phyloP scores from a whole-genome alignment of 1,284 basidiomycete genomes.

The Gymnopus androsaceus region DNA sequence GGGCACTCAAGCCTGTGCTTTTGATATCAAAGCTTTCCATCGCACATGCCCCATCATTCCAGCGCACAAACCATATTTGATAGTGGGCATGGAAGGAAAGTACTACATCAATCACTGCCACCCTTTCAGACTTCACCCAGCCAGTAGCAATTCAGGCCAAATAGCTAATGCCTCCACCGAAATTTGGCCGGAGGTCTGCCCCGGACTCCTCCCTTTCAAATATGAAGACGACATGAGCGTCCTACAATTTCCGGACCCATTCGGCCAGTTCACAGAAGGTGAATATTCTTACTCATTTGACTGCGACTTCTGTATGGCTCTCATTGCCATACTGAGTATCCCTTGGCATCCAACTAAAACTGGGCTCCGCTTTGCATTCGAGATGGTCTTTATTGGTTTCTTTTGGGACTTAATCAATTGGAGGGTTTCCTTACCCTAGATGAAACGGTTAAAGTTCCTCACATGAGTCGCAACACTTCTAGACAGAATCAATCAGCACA shows the following conservation, averaged over 20 bases:
- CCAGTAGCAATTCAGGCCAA: constrained; percentile 33
- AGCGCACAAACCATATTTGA: constrained; percentile 26
- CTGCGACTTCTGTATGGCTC: constrained; percentile 16
- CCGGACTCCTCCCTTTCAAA: no score
- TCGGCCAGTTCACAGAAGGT: constrained; percentile 21
- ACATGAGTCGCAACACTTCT: constrained; percentile 12
- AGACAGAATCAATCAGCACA: background rate
- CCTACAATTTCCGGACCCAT: no score
- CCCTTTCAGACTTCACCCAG: constrained; percentile 29
- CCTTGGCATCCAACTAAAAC: constrained; percentile 5
- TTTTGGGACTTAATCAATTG: constrained; percentile 19
- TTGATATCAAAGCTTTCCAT: no score
- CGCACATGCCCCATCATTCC: no score
- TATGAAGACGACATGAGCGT: no score
- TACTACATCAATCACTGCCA: constrained; percentile 31
- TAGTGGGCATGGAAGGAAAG: constrained; percentile 14
- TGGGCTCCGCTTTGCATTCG: constrained; percentile 6
- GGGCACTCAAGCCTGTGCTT: constrained; percentile 29
- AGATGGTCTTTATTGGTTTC: constrained; percentile 20
- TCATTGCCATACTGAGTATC: constrained; percentile 27
- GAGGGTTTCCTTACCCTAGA: constrained; percentile 17
- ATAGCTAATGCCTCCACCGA: constrained; percentile 31
- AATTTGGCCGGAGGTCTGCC: no score
- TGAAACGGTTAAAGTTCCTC: constrained; percentile 23
- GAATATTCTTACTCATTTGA: constrained; percentile 22